Percentiles rank a stretch among this genome's conserved stretches.
Evolutionary conservation across 2,329 filamentous ascomycete species (phyloP).

Genomic region (Ramularia endophylla): DNA sequence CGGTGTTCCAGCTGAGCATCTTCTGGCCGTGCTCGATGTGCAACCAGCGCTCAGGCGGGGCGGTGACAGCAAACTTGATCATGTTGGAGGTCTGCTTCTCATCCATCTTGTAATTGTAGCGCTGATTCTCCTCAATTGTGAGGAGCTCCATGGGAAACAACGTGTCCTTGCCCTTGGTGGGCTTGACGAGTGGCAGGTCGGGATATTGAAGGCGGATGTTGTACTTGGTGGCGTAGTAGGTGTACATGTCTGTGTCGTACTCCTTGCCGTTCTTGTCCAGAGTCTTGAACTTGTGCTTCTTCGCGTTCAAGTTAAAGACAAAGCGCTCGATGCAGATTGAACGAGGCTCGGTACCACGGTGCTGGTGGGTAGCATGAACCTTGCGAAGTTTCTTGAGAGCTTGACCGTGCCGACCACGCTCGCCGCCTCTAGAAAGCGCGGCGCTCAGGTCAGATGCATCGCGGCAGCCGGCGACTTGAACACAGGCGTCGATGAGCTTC

Average conservation of each 20-base stretch:
- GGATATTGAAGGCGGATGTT: constrained; percentile 40
- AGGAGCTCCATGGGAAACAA: constrained; percentile 54
- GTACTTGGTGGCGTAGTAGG: constrained; percentile 52
- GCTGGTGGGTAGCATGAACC: constrained; percentile 36
- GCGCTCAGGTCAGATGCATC: constrained; percentile 26
- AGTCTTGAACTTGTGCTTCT: constrained; percentile 39
- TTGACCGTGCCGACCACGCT: constrained; percentile 14
- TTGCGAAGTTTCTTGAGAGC: constrained; percentile 40
- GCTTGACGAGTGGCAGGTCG: constrained; percentile 52
- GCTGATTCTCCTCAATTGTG: constrained; percentile 48
- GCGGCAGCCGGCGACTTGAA: constrained; percentile 25
- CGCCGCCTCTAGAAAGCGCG: constrained; percentile 13
- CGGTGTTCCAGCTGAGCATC: constrained; percentile 61
- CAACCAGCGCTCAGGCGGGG: constrained; percentile 60
- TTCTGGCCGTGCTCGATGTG: constrained; percentile 64
- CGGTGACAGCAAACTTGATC: constrained; percentile 89
- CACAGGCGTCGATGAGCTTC: constrained; percentile 32
- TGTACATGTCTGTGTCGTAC: constrained; percentile 51
- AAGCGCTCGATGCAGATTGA: constrained; percentile 50
- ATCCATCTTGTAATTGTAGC: constrained; percentile 53
- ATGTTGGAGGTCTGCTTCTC: constrained; percentile 68
- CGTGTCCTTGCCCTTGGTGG: constrained; percentile 46
- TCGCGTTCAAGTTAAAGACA: constrained; percentile 34
- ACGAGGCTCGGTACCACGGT: constrained; percentile 32
- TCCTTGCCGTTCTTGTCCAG: too few relatives aligned